Conservation (phyloP, 1,139 yeast species). For the Yamadazyma triangularis region DNA sequence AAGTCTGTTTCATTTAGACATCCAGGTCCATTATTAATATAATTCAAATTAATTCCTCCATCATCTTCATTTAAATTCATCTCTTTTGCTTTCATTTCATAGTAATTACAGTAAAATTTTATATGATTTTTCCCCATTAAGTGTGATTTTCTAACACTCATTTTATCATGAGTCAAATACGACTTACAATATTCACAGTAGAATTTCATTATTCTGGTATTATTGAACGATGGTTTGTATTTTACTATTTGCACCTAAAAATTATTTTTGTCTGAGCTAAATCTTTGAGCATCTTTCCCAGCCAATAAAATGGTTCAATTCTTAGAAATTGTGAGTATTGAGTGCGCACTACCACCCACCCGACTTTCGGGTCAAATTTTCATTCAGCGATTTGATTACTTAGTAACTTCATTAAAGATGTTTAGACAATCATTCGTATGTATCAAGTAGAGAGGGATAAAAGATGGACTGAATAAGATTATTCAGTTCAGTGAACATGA, state of each 20-base stretch:
- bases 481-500: too few species aligned
- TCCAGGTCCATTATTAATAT: conserved; percentile 45
- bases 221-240: too few species aligned
- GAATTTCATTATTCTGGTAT: conserved; percentile 49
- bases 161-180: conserved; percentile 82
- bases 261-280: background rate
- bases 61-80: conserved; percentile 37
- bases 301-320: background rate
- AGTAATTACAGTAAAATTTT: conserved; percentile 70
- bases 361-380: conserved; percentile 1
- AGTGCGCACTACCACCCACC: conserved; percentile 1
- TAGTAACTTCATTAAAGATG: conserved; percentile 8
- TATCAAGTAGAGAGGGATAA: too few species aligned
- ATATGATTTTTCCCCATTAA: conserved; percentile 77
- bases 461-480: too few species aligned
- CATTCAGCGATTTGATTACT: background rate
- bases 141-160: conserved; percentile 83
- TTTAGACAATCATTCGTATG: conserved; percentile 14
- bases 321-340: background rate
- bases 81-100: conserved; percentile 52
- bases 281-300: background rate
- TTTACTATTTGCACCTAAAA: background rate
- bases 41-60: conserved; percentile 31
- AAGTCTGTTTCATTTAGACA: conserved; percentile 11
- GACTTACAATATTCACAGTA: conserved; percentile 88